phyloP scores from a whole-genome alignment of 768 basidiomycete species.

The Kwoniella dendrophila region DNA sequence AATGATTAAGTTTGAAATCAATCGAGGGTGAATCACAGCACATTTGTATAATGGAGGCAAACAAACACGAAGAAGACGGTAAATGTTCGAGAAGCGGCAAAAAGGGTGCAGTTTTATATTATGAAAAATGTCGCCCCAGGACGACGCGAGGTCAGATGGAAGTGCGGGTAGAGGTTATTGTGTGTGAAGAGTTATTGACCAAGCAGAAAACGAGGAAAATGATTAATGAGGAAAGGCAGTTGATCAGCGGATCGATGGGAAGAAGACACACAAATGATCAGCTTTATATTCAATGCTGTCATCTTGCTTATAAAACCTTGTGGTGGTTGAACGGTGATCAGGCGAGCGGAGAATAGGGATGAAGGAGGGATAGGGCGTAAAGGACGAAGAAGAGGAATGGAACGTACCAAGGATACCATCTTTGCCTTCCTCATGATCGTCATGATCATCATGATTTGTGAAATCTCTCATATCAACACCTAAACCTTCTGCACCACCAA shows the following conservation, averaged over 20 bases:
- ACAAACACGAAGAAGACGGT: too few relatives aligned
- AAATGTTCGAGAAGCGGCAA: not conserved
- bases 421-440: slow-evolving; percentile 13
- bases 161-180: not conserved
- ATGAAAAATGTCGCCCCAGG: too few relatives aligned
- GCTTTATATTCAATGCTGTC: not conserved
- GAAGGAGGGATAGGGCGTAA: not conserved
- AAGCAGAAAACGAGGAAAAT: not conserved
- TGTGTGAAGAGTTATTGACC: not conserved
- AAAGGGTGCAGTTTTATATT: too few relatives aligned
- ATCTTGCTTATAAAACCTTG: slow-evolving; percentile 1
- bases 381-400: not conserved
- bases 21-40: not conserved
- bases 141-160: too few relatives aligned
- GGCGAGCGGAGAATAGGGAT: not conserved
- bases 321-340: not conserved
- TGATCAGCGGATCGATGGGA: not conserved
- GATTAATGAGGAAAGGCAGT: not conserved
- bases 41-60: not conserved
- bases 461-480: slow-evolving; percentile 52
- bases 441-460: slow-evolving; percentile 25
- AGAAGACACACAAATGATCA: slow-evolving; percentile 4
- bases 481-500: slow-evolving; percentile 41
- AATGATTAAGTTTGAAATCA: not conserved
- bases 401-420: slow-evolving; percentile 11